Evolutionary conservation across 176 grass and related monocot genomes (phyloP), one percentile per base, ranked within the genome.

Genomic region (Sorghum bicolor): DNA sequence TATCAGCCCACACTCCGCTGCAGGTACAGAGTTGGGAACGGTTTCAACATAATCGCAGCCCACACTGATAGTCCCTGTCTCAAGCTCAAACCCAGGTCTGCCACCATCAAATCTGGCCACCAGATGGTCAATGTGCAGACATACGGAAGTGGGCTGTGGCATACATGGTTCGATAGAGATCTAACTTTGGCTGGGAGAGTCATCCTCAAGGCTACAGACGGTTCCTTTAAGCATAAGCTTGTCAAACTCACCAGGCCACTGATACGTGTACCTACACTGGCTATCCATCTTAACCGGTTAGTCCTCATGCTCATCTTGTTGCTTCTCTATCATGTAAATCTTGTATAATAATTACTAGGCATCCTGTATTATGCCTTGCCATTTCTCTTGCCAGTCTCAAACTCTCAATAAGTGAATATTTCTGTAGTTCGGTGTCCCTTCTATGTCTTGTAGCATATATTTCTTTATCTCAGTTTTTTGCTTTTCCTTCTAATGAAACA

Each of bases 201-300:
- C 72, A 98, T 98, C 74, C 85, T 94, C 55, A 94, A 94, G 86
- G 88, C 81, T 73, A 16, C 82, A 32, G 86, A 88, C 82, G 95
- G 88, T 64, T 98, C 92, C 34, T 98, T 93, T 72, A 61, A 62
- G 64, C 95, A 94, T 76, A 87, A 86, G 79, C 92, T 98, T 79
- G 95, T 98, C 39, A 98, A 91, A 88, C 87, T 98, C 79, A 91
- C 74, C 78, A 94, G 86, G 62, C 95, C 95, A 22, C 65, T 98
- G 76, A 83, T 94, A 79, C 90, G 95, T 53, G 92, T 98, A 73
- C 92, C 95, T 1, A 98, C 95, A 72, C 85, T 98, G 79, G 95
- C 95, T 50, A 98, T 98, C 86, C 95, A 98, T 93, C 95, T 98
- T 85, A 87, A 98, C 89, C 83, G 95, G 95, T 98, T 91, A 87